Evolutionary conservation across 2,329 filamentous ascomycete species (phyloP).

Genomic region (Anisogramma anomala): DNA sequence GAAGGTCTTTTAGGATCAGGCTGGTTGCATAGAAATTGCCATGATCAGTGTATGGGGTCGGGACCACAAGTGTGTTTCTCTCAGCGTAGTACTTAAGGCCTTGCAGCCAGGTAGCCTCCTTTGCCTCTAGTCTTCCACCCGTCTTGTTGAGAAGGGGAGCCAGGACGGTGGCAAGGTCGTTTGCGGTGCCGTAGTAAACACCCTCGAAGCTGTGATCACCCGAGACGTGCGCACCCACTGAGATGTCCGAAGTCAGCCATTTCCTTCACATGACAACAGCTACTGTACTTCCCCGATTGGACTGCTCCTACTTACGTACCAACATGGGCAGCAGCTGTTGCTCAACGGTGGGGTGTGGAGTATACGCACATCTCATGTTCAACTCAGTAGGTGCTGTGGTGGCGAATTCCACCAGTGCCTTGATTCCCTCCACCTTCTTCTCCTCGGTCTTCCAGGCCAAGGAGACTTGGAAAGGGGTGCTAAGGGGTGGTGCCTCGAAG

Average conservation of each 20-base stretch:
- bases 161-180: background rate
- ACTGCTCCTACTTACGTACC: background rate
- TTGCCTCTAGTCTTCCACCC: constrained; percentile 3
- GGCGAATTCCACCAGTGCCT: constrained; percentile 21
- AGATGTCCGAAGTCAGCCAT: background rate
- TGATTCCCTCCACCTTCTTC: constrained; percentile 19
- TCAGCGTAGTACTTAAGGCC: constrained; percentile 23
- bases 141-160: constrained; percentile 2
- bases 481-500: constrained; percentile 24
- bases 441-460: constrained; percentile 21
- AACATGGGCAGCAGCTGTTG: background rate
- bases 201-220: constrained; percentile 24
- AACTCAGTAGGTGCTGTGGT: constrained; percentile 28
- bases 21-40: constrained; percentile 33
- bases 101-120: constrained; percentile 21
- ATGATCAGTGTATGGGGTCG: constrained; percentile 21
- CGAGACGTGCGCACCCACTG: constrained; percentile 27
- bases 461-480: constrained; percentile 23
- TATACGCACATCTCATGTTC: constrained; percentile 30
- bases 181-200: constrained; percentile 21
- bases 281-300: background rate
- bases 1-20: constrained; percentile 28
- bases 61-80: constrained; percentile 15
- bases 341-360: constrained; percentile 19
- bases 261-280: background rate